Percentiles rank a stretch among this genome's conserved stretches.
Evolutionary conservation across 1,139 yeast genomes (phyloP).

Genomic region (Pichia sp.): DNA sequence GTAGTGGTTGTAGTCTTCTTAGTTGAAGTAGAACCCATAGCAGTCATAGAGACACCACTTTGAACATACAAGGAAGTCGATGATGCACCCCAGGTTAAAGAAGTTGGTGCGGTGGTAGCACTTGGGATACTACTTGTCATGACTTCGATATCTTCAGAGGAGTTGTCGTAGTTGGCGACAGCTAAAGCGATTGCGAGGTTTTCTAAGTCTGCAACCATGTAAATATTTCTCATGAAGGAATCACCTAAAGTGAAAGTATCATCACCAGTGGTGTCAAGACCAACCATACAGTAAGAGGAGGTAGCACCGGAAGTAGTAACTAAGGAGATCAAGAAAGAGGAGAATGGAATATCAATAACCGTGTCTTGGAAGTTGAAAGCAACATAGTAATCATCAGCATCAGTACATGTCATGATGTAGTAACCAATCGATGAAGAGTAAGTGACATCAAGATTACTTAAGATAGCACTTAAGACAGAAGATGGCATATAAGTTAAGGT

Average conservation of each 20-base stretch:
- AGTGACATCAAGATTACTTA: slow-evolving; percentile 37
- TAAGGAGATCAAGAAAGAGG: slow-evolving; percentile 33
- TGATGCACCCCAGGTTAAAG: slow-evolving; percentile 12
- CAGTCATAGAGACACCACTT: slow-evolving; percentile 7
- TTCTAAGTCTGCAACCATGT: slow-evolving; percentile 76
- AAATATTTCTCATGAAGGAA: slow-evolving; percentile 67
- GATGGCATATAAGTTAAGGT: slow-evolving; percentile 55
- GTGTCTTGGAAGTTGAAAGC: slow-evolving; percentile 51
- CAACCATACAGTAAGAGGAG: slow-evolving; percentile 15
- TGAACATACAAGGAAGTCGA: slow-evolving; percentile 7
- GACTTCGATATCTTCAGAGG: slow-evolving; percentile 14
- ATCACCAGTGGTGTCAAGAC: slow-evolving; percentile 31
- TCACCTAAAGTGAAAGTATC: slow-evolving; percentile 58
- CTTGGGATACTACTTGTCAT: slow-evolving; percentile 19
- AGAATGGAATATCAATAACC: slow-evolving; percentile 44
- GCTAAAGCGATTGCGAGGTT: slow-evolving; percentile 66
- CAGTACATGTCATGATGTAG: slow-evolving; percentile 36
- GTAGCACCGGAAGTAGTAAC: slow-evolving; percentile 6
- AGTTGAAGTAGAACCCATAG: not conserved
- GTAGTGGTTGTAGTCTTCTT: not conserved
- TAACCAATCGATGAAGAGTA: slow-evolving; percentile 35
- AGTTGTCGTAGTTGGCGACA: slow-evolving; percentile 37
- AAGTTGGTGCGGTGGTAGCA: slow-evolving; percentile 15
- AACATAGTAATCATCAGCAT: slow-evolving; percentile 35
- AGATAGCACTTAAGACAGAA: slow-evolving; percentile 40